phyloP scores from a whole-genome alignment of 768 basidiomycete species.

The Candolleomyces efflorescens region DNA sequence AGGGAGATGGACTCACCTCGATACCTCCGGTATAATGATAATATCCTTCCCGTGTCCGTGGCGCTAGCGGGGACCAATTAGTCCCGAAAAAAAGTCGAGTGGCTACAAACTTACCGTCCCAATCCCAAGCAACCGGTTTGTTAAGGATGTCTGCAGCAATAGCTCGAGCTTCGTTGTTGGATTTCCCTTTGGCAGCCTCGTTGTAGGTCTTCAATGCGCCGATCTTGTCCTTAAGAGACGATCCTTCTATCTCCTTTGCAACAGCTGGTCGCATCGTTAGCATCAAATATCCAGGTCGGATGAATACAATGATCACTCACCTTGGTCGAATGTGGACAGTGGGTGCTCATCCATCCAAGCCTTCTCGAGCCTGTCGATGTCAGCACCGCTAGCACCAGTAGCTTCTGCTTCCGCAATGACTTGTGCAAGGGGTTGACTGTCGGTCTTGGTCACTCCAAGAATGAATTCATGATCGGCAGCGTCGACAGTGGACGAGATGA shows the following conservation, averaged over 20 bases:
- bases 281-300: not conserved
- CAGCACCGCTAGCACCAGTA: conserved; percentile 56
- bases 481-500: conserved; percentile 83
- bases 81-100: not conserved
- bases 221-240: conserved; percentile 47
- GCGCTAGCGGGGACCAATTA: conserved; percentile 43
- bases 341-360: conserved; percentile 68
- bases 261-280: conserved; percentile 40
- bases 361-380: conserved; percentile 70
- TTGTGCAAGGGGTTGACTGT: conserved; percentile 57
- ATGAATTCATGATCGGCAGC: conserved; percentile 78
- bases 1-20: conserved; percentile 36
- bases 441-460: conserved; percentile 51
- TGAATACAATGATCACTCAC: conserved; percentile 31
- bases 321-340: conserved; percentile 82
- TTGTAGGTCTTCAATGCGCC: conserved; percentile 57
- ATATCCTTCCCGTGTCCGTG: conserved; percentile 88
- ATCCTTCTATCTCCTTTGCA: conserved; percentile 49
- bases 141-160: conserved; percentile 75
- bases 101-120: conserved; percentile 60
- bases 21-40: conserved; percentile 84
- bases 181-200: conserved; percentile 54
- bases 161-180: conserved; percentile 66
- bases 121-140: conserved; percentile 77
- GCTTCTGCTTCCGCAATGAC: conserved; percentile 65